These are phyloP conservation scores for Buddleja alternifolia DNA, from an alignment of 257 asterid species.

Conservation along the genomic window DNA sequence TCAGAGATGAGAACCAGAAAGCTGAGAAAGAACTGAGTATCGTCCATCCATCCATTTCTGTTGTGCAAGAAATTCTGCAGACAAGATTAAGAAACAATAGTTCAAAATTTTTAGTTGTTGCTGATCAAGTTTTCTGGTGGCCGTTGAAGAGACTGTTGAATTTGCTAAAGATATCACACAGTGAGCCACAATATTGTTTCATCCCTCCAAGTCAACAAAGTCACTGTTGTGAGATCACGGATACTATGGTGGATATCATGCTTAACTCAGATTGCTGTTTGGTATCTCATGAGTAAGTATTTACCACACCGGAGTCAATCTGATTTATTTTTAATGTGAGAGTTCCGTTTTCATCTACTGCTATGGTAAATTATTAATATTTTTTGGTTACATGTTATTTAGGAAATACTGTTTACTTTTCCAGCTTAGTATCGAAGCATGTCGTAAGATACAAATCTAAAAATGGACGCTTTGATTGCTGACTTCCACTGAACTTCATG, in stretches of 20 bases:
- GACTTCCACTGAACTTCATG: conserved; percentile 5
- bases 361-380: conserved; percentile 5
- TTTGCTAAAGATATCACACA: conserved; percentile 50
- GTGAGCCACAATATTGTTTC: conserved; percentile 36
- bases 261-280: conserved; percentile 54
- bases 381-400: not conserved
- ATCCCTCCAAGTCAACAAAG: conserved; percentile 32
- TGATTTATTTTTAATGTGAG: not conserved
- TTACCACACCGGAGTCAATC: conserved; percentile 16
- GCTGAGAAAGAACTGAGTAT: conserved; percentile 47
- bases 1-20: conserved; percentile 46
- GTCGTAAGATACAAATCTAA: not conserved
- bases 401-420: conserved; percentile 16
- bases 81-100: conserved; percentile 28
- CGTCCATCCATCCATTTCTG: conserved; percentile 59
- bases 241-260: conserved; percentile 28
- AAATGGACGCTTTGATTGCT: conserved; percentile 19
- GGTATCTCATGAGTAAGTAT: conserved; percentile 63
- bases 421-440: not conserved
- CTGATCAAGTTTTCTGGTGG: conserved; percentile 60
- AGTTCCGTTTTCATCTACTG: conserved; percentile 5
- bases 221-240: conserved; percentile 30
- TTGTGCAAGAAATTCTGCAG: conserved; percentile 51
- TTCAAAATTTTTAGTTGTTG: conserved; percentile 52
- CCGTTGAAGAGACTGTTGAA: conserved; percentile 55